Base-by-base conservation (phyloP, 331 rosid species). In the Quercus tomentella region DNA sequence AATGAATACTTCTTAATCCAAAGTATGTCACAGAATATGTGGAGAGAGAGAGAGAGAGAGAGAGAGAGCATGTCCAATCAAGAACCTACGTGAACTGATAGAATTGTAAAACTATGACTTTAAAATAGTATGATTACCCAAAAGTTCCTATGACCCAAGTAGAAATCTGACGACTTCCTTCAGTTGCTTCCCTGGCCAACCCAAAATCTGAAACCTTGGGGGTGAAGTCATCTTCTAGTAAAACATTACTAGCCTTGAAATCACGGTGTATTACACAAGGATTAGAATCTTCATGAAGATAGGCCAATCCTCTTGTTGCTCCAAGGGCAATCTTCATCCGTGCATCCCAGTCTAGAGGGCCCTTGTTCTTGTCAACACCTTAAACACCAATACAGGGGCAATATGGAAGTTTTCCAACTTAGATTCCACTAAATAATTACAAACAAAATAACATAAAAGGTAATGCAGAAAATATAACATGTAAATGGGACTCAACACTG, bases 231-330 rank as follows among this genome's bases (percentile, higher is more conserved):
- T 87, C 96, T 88, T 90, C 96, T 83, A 95, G 81, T 76, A 95
- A 87, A 82, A 93, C 93, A 25, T 95, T 95, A 84, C 99, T 91
- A 74, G 98, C 92, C 81, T 95, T 95, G 66, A 95, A 95, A 86
- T 93, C 99, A 23, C 97, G 83, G 82, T 95, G 99, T 84, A 93
- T 95, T 57, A 91, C 99, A 4, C 94, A 91, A 52, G 99, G 98
- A 78, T 88, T 95, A 80, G 99, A 95, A 83, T 95, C 99, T 83
- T 95, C 99, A n/a, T 95, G 99, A 72, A 95, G 97, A 89, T 95
- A 95, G 78, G 99, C 97, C 86, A 95, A 79, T 67, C 99, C 99
- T 89, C 97, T 90, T 0, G 97, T 93, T 77, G 98, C 89, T 88
- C 99, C 99, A 76, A 93, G 89, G 75, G 98, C 97, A 87, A 95